Evolutionary conservation across 148 eudicot genomes (phyloP), one percentile per base, ranked within the genome.

Genomic region (Spergularia marina): DNA sequence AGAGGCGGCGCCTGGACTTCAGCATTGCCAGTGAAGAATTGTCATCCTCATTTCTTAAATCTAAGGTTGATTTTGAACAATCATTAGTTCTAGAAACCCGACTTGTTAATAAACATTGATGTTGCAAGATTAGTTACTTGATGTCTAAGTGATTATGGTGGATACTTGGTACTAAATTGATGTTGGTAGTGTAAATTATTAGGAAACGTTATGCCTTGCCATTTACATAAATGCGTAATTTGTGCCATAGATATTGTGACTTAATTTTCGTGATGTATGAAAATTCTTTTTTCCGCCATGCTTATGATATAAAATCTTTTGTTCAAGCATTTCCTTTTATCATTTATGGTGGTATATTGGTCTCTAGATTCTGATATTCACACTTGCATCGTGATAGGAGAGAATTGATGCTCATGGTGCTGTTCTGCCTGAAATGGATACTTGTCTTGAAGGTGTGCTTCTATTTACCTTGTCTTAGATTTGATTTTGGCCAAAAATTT

Each of bases 1-100:
- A 94, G 85, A 85, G 98, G 78, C 89, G 96, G 16, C 81, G 97
- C 81, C 85, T 94, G 66, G 91, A 90, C 72, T 94, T 94, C 74
- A 81, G 84, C 30, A 61, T 80, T 76, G 89, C 79, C 62, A 73
- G 63, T 68, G 91, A 87, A 70, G 93, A 82, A 25, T 79, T 83
- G 13, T 63, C 91, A 54, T 79, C 87, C 53, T 65, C 82, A 20
- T 85, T 89, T 77, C 81, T 94, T 68, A 87, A 88, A 83, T 86
- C 97, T 49, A 87, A 88, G 95, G 95, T 94, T 56, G 71, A 84
- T 77, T 49, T 57, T 57, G 18, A 62, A 21, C 39, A 53, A n/a
- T 53, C 53, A 52, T 60, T 53, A n/a, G 49, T 64, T 16, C 10
- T 53, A 0, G 51, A 23, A 67, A 54, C 41, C 12, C 21, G 30